Evolutionary conservation across 176 grass and related monocot genomes (phyloP).

Genomic region (Chloris gayana): DNA sequence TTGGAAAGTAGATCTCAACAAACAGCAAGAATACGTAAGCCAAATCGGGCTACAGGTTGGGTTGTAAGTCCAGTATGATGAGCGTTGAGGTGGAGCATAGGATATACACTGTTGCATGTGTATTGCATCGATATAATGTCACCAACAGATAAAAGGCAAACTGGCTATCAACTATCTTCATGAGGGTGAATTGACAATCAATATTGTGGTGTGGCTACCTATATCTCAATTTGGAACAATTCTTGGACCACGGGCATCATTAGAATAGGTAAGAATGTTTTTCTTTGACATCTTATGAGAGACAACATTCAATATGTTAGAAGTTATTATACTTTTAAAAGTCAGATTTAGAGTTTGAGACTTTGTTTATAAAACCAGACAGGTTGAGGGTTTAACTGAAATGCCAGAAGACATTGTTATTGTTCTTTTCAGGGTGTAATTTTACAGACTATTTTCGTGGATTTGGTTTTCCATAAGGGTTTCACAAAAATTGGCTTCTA

Average conservation of each 20-base stretch:
- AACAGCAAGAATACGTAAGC: slow-evolving; percentile 64
- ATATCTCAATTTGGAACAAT: slow-evolving; percentile 8
- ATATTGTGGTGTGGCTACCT: not conserved
- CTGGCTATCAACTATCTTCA: not conserved
- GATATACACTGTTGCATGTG: slow-evolving; percentile 8
- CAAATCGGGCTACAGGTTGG: slow-evolving; percentile 58
- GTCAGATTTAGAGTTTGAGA: not conserved
- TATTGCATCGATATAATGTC: not conserved
- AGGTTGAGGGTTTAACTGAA: not conserved
- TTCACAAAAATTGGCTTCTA: not conserved
- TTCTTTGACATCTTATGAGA: not conserved
- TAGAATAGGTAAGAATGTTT: slow-evolving; percentile 36
- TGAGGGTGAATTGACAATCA: slow-evolving; percentile 19
- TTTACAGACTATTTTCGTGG: not conserved
- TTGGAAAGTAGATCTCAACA: slow-evolving; percentile 67
- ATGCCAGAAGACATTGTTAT: not conserved
- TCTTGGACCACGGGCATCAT: slow-evolving; percentile 6
- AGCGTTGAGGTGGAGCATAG: slow-evolving; percentile 11
- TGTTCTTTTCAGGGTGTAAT: not conserved
- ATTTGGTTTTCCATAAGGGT: not conserved
- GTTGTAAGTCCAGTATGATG: slow-evolving; percentile 79
- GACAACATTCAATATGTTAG: slow-evolving; percentile 27
- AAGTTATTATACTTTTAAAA: slow-evolving; percentile 27
- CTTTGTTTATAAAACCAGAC: not conserved
- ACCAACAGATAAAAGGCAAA: slow-evolving; percentile 15